A percentile compares a stretch with the other conserved stretches of the same genome.
Conservation (phyloP, 2,329 filamentous ascomycete genomes). For the Metarhizium sp. region DNA sequence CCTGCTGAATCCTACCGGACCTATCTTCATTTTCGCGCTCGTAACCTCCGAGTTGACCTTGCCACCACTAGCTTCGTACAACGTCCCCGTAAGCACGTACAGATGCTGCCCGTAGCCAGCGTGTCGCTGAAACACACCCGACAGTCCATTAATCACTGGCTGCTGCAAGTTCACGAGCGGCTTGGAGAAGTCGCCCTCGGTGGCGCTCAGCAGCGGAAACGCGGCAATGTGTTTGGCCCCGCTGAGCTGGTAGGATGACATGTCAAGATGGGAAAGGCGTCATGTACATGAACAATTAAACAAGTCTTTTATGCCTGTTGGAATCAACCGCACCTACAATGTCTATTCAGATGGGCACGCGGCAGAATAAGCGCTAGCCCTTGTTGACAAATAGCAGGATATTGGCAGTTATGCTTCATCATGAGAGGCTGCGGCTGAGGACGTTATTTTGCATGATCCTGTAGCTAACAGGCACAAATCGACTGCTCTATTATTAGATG, state of each 20-base stretch:
- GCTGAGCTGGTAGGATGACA: too few species aligned
- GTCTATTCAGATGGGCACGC: not conserved
- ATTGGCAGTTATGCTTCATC: not conserved
- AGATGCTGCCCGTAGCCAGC: conserved; percentile 5
- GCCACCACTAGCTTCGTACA: conserved; percentile 3
- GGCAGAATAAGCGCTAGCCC: not conserved
- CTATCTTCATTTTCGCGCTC: conserved; percentile 6
- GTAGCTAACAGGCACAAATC: not conserved
- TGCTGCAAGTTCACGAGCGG: not conserved
- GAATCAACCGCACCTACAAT: not conserved
- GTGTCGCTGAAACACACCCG: conserved; percentile 5
- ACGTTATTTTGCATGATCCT: not conserved
- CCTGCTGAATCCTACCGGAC: conserved; percentile 3
- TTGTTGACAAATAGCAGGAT: not conserved
- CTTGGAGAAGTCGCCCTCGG: conserved; percentile 1
- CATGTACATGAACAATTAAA: too few species aligned
- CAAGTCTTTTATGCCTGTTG: too few species aligned
- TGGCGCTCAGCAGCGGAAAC: not conserved
- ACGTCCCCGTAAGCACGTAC: conserved; percentile 6
- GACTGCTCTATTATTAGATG: not conserved
- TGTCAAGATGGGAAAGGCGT: too few species aligned
- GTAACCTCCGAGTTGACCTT: conserved; percentile 5
- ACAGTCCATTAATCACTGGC: not conserved
- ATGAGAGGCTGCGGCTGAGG: not conserved
- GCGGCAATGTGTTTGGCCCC: too few species aligned